Evolutionary conservation across 306 rosid genomes (phyloP).

Genomic region (Quercus bicolor): DNA sequence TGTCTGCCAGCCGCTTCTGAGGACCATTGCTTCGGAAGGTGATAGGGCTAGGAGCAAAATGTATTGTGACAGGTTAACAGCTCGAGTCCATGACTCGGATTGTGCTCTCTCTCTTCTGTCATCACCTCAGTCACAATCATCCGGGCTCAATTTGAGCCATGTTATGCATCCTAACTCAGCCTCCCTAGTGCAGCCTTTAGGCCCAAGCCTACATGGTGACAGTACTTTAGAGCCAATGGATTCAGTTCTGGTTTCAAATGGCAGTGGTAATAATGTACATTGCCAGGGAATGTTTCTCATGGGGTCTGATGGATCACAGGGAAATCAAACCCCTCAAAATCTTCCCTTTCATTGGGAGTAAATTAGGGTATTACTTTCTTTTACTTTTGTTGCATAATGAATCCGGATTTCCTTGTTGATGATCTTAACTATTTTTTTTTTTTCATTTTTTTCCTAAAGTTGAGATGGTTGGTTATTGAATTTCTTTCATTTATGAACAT

Average conservation of each 20-base stretch:
- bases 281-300: conserved; percentile 52
- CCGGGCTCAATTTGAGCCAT: conserved; percentile 50
- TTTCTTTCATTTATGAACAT: neutral
- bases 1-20: conserved; percentile 40
- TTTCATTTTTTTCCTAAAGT: neutral
- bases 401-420: conserved; percentile 12
- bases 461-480: neutral
- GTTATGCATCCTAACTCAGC: conserved; percentile 42
- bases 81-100: conserved; percentile 45
- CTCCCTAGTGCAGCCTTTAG: conserved; percentile 53
- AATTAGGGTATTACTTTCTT: conserved; percentile 1
- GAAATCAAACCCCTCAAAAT: conserved; percentile 46
- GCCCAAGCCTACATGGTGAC: conserved; percentile 40
- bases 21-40: conserved; percentile 46
- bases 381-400: neutral
- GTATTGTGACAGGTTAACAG: conserved; percentile 43
- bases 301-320: conserved; percentile 47
- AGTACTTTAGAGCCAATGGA: conserved; percentile 42
- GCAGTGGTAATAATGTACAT: conserved; percentile 28
- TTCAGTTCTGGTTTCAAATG: conserved; percentile 51
- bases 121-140: conserved; percentile 68
- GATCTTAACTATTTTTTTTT: neutral
- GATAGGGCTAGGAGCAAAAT: conserved; percentile 34
- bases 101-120: conserved; percentile 99
- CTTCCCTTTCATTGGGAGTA: conserved; percentile 82